These are phyloP conservation scores for Prototheca wickerhamii DNA, from an alignment of 163 green algal species.

Conservation along the genomic window DNA sequence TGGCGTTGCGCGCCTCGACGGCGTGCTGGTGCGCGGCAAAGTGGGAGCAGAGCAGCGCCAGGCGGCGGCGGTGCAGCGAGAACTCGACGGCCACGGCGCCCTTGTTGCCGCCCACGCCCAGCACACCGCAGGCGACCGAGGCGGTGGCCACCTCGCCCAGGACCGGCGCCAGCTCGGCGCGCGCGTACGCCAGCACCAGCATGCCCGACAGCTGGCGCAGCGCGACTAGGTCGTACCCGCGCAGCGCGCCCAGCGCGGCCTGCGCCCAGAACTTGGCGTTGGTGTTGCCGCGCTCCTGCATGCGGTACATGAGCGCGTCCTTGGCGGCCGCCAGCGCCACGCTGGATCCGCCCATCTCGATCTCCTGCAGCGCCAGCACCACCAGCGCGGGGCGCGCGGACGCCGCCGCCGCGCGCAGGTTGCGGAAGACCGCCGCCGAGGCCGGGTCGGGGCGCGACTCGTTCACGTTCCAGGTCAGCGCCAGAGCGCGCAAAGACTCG, in stretches of 20 bases:
- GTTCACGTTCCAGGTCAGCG: constrained; percentile 79
- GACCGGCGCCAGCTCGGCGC: constrained; percentile 34
- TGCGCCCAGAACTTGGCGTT: constrained; percentile 63
- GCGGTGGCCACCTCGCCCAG: constrained; percentile 67
- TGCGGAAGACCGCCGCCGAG: constrained; percentile 25
- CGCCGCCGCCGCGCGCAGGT: constrained; percentile 23
- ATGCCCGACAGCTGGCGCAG: constrained; percentile 79
- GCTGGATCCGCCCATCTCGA: constrained; percentile 80
- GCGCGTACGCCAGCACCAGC: constrained; percentile 66
- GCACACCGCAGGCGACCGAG: constrained; percentile 75
- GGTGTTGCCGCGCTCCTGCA: constrained; percentile 62
- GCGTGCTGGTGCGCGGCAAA: constrained; percentile 86
- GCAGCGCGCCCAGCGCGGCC: constrained; percentile 23
- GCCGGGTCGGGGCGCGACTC: constrained; percentile 37
- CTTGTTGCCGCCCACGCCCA: constrained; percentile 93
- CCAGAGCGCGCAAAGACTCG: constrained; percentile 26
- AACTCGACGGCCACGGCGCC: constrained; percentile 78
- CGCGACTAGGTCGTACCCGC: constrained; percentile 40
- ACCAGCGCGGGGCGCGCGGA: constrained; percentile 43
- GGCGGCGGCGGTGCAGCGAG: constrained; percentile 54
- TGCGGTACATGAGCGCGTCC: constrained; percentile 37
- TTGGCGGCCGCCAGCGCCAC: constrained; percentile 68
- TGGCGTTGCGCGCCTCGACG: constrained; percentile 72
- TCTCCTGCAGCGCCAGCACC: constrained; percentile 79
- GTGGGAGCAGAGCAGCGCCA: constrained; percentile 78